A percentile compares a stretch with the other conserved stretches of the same genome.
phyloP scores from a whole-genome alignment of 768 basidiomycete species.

The Leucocoprinus leucothites region DNA sequence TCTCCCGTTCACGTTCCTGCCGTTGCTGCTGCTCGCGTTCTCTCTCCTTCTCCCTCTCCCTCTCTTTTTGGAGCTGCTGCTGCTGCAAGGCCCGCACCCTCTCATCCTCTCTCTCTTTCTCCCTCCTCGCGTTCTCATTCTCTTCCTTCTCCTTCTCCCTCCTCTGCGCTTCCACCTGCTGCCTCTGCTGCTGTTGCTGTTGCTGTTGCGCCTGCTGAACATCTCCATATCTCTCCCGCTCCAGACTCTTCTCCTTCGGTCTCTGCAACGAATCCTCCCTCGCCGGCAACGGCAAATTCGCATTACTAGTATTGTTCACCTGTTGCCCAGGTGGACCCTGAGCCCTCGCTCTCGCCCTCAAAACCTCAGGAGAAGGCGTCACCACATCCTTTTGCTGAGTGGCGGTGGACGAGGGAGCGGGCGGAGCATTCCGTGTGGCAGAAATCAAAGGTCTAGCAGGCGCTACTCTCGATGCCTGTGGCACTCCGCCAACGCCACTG shows the following conservation, averaged over 20 bases:
- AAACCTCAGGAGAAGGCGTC: constrained; percentile 62
- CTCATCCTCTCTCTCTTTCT: constrained; percentile 24
- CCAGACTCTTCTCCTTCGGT: constrained; percentile 8
- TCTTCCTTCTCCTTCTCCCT: constrained; percentile 5
- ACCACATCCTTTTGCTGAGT: constrained; percentile 40
- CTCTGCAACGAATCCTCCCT: constrained; percentile 48
- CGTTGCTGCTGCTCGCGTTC: constrained; percentile 22
- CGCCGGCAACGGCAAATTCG: constrained; percentile 28
- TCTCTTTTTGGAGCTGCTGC: constrained; percentile 31
- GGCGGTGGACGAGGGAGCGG: constrained; percentile 58
- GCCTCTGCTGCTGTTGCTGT: constrained; percentile 26
- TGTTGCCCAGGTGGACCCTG: constrained; percentile 39
- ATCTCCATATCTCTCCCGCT: constrained; percentile 1
- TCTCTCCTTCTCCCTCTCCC: constrained; percentile 34
- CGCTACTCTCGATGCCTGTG: constrained; percentile 27
- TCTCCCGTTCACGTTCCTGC: constrained; percentile 19
- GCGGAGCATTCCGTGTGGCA: constrained; percentile 64
- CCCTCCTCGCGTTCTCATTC: constrained; percentile 12
- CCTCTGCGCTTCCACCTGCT: constrained; percentile 18
- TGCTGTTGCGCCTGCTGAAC: constrained; percentile 18
- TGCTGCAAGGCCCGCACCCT: constrained; percentile 12
- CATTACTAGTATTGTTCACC: constrained; percentile 7
- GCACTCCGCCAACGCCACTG: constrained; percentile 10
- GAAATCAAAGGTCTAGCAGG: constrained; percentile 34
- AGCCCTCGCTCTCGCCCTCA: constrained; percentile 61